phyloP scores from a whole-genome alignment of 2,329 filamentous ascomycete species.

The Ampelomyces quisqualis region DNA sequence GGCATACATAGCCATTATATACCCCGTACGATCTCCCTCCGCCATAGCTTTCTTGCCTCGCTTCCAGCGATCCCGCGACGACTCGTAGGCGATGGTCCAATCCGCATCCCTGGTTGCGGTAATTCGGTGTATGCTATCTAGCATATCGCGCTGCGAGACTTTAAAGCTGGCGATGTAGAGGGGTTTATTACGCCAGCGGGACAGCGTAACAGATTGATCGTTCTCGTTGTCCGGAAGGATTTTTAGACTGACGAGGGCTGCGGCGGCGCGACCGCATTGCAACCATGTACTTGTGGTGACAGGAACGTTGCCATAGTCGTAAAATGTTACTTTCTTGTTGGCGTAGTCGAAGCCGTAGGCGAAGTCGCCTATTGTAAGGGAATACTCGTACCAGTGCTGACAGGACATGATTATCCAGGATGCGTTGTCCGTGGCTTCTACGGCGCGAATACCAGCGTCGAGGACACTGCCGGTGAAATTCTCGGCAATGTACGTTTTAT shows the following conservation, averaged over 20 bases:
- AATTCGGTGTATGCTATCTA: not conserved
- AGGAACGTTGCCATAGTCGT: not conserved
- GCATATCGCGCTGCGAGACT: not conserved
- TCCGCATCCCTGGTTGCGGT: not conserved
- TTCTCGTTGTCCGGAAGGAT: too few relatives aligned
- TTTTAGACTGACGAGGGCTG: not conserved
- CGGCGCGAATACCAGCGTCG: too few relatives aligned
- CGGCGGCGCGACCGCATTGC: not conserved
- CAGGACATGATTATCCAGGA: too few relatives aligned
- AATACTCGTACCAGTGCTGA: not conserved
- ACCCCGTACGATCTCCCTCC: too few relatives aligned
- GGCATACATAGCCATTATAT: too few relatives aligned
- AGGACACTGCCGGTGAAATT: not conserved
- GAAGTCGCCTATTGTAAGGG: not conserved
- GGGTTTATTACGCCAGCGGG: not conserved
- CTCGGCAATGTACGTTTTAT: not conserved
- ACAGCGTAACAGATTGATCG: not conserved
- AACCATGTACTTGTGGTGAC: not conserved
- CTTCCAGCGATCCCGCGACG: too few relatives aligned
- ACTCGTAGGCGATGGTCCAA: not conserved
- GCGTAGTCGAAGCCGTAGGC: not conserved
- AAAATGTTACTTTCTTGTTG: not conserved
- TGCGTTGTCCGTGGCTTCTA: too few relatives aligned
- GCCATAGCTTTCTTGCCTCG: too few relatives aligned
- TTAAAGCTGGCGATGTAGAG: not conserved